Conservation (phyloP, 176 grass and related monocot species). For the Carex myosuroides region DNA sequence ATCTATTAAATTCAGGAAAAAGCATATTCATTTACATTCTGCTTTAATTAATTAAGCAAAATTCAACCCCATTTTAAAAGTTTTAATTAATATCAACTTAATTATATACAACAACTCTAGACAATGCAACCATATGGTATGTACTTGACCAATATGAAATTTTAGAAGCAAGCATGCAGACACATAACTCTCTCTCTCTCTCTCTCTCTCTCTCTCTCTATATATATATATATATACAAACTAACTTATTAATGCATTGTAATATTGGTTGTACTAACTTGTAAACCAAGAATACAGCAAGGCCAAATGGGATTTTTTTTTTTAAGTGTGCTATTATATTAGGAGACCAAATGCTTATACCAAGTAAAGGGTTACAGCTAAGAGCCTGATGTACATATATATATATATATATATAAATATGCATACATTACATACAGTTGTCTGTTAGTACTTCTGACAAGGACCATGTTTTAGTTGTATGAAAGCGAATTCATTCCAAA, state of each 20-base stretch:
- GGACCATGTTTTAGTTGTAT: background rate
- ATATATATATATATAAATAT: background rate
- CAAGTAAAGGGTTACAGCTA: slow-evolving; percentile 21
- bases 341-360: slow-evolving; percentile 19
- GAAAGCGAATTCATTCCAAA: background rate
- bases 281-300: background rate
- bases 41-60: background rate
- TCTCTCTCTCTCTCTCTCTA: too few species aligned
- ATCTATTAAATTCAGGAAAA: background rate
- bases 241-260: background rate
- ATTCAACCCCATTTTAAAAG: background rate
- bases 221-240: background rate
- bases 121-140: background rate
- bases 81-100: background rate
- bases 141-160: background rate
- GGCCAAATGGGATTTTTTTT: background rate
- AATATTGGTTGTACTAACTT: slow-evolving; percentile 4
- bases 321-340: background rate
- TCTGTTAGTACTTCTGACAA: slow-evolving; percentile 1
- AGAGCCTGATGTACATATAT: background rate
- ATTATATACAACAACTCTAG: background rate
- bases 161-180: background rate
- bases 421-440: background rate
- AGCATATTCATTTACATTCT: background rate
- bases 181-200: too few species aligned